phyloP scores from a whole-genome alignment of 768 basidiomycete genomes.

The Tubosaeta sp. region DNA sequence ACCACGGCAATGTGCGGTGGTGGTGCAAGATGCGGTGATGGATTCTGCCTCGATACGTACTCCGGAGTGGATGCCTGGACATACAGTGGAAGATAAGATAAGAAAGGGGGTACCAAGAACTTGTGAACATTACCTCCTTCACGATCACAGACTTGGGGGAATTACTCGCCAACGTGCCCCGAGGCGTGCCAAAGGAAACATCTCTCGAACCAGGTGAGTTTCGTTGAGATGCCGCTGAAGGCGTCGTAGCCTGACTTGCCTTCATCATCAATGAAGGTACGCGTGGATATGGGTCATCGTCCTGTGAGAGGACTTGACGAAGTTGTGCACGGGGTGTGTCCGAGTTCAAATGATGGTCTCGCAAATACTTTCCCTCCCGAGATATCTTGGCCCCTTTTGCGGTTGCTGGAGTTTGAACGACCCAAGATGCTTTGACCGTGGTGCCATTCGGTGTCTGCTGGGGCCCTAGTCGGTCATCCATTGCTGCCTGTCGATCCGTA shows the following conservation, averaged over 20 bases:
- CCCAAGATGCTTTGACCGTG: slow-evolving; percentile 30
- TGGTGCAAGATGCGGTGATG: slow-evolving; percentile 9
- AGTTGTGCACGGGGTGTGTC: slow-evolving; percentile 27
- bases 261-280: slow-evolving; percentile 27
- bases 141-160: slow-evolving; percentile 19
- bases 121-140: slow-evolving; percentile 24
- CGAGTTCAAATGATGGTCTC: slow-evolving; percentile 12
- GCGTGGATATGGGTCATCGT: slow-evolving; percentile 21
- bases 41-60: slow-evolving; percentile 7
- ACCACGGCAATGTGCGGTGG: slow-evolving; percentile 31
- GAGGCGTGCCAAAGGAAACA: slow-evolving; percentile 16
- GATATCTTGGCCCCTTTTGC: slow-evolving; percentile 16
- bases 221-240: slow-evolving; percentile 22
- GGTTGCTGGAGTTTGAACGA: slow-evolving; percentile 29
- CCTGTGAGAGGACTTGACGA: slow-evolving; percentile 32
- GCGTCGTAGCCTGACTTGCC: slow-evolving; percentile 19
- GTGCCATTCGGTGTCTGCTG: slow-evolving; percentile 15
- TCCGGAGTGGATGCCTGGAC: slow-evolving; percentile 22
- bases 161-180: slow-evolving; percentile 16
- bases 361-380: slow-evolving; percentile 29
- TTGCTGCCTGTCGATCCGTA: slow-evolving; percentile 9
- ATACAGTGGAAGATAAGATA: slow-evolving; percentile 8
- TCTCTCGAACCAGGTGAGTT: slow-evolving; percentile 20
- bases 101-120: background rate
- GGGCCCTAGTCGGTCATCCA: slow-evolving; percentile 8